Evolutionary conservation across 768 basidiomycete species (phyloP).

Genomic region (Pleurotus platypus): DNA sequence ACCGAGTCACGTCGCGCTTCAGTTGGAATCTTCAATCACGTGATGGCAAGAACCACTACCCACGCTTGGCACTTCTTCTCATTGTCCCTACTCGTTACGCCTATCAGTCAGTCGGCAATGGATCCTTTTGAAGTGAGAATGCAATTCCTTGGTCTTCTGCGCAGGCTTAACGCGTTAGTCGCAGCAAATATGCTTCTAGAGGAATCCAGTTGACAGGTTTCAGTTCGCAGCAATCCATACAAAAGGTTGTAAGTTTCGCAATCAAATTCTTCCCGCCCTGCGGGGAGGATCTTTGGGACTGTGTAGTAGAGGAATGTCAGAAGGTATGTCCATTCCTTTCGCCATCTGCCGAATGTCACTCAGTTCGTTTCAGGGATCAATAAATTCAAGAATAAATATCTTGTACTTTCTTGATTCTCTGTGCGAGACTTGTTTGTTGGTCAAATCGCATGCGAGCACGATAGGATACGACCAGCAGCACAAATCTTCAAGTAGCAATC

Average conservation of each 20-base stretch:
- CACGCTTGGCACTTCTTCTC: no score
- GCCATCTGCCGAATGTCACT: not conserved
- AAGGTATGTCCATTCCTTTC: constrained; percentile 47
- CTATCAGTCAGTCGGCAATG: constrained; percentile 14
- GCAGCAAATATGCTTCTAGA: not conserved
- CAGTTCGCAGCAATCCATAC: constrained; percentile 85
- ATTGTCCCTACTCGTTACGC: no score
- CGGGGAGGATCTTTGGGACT: constrained; percentile 93
- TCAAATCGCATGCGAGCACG: constrained; percentile 52
- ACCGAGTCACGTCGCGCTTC: not conserved
- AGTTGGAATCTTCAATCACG: not conserved
- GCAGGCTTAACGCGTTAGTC: constrained; percentile 33
- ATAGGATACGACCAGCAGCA: constrained; percentile 27
- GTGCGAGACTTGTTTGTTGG: constrained; percentile 72
- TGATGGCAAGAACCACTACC: no score
- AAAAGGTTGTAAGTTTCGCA: constrained; percentile 82
- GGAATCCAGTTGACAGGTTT: constrained; percentile 4
- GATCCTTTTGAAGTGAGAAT: constrained; percentile 38
- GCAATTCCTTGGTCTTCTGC: constrained; percentile 31
- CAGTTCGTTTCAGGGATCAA: constrained; percentile 55
- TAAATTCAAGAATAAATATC: constrained; percentile 92
- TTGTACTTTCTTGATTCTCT: constrained; percentile 88
- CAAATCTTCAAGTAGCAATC: constrained; percentile 28
- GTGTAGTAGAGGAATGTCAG: constrained; percentile 85
- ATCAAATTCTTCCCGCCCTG: constrained; percentile 82